These are phyloP conservation scores for Eucalyptus rudis DNA, from an alignment of 345 rosid species.

Conservation along the genomic window DNA sequence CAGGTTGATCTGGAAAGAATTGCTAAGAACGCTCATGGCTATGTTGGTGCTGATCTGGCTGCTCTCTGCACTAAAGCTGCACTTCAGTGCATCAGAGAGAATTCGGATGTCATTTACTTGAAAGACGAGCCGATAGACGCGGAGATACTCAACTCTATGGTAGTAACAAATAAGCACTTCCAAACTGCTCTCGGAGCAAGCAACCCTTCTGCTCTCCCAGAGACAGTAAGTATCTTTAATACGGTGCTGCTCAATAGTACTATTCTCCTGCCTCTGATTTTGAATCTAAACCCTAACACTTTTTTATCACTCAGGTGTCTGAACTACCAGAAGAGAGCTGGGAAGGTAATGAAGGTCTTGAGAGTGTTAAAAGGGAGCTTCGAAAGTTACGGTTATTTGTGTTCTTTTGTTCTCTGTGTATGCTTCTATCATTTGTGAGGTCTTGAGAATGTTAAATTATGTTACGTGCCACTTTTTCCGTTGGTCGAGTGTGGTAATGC, in stretches of 20 bases:
- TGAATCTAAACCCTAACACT: background rate
- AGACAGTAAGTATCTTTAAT: background rate
- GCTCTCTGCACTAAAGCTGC: slow-evolving; percentile 95
- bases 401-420: background rate
- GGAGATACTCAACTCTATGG: slow-evolving; percentile 85
- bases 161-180: slow-evolving; percentile 82
- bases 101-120: slow-evolving; percentile 88
- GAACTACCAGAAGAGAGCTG: slow-evolving; percentile 83
- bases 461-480: background rate
- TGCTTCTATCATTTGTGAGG: background rate
- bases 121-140: slow-evolving; percentile 93
- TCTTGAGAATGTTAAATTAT: background rate
- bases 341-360: slow-evolving; percentile 86
- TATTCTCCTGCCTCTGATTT: background rate
- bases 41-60: slow-evolving; percentile 98
- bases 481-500: background rate
- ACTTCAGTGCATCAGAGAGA: slow-evolving; percentile 94
- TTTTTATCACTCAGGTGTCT: slow-evolving; percentile 41
- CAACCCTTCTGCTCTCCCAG: slow-evolving; percentile 3
- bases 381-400: slow-evolving; percentile 53
- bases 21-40: slow-evolving; percentile 82
- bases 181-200: slow-evolving; percentile 36
- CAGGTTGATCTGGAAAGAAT: slow-evolving; percentile 90
- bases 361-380: slow-evolving; percentile 87
- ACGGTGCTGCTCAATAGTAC: background rate